These are phyloP conservation scores for Triadica sebifera DNA, from an alignment of 345 rosid species.

Conservation along the genomic window DNA sequence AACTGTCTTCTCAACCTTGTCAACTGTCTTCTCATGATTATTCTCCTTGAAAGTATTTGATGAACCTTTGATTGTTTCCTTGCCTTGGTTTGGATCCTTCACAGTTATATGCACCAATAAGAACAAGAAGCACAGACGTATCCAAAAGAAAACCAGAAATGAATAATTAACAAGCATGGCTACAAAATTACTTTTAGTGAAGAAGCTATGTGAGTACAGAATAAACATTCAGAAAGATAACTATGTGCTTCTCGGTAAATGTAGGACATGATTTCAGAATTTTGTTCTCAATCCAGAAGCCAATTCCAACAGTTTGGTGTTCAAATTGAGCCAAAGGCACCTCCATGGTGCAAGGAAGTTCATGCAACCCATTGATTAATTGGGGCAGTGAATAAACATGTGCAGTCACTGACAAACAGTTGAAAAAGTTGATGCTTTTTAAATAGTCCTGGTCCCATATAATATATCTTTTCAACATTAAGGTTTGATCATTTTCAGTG, in stretches of 20 bases:
- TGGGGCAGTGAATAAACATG: neutral
- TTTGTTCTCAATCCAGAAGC: neutral
- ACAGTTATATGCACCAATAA: conserved; percentile 4
- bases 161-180: neutral
- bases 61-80: conserved; percentile 29
- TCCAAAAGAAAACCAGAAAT: neutral
- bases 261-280: neutral
- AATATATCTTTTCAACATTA: neutral
- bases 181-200: neutral
- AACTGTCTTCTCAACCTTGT: conserved; percentile 36
- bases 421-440: neutral
- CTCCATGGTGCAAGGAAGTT: neutral
- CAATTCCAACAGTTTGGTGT: neutral
- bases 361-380: neutral
- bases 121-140: conserved; percentile 6
- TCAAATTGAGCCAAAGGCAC: neutral
- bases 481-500: neutral
- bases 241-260: neutral
- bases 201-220: neutral
- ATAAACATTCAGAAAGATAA: neutral
- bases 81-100: conserved; percentile 36
- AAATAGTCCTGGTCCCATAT: neutral
- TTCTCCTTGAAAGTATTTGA: conserved; percentile 35
- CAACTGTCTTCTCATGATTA: conserved; percentile 34
- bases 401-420: neutral